Base-by-base conservation (phyloP, 495 filamentous ascomycete species). In the Aspergillus sclerotiicarbonarius region DNA sequence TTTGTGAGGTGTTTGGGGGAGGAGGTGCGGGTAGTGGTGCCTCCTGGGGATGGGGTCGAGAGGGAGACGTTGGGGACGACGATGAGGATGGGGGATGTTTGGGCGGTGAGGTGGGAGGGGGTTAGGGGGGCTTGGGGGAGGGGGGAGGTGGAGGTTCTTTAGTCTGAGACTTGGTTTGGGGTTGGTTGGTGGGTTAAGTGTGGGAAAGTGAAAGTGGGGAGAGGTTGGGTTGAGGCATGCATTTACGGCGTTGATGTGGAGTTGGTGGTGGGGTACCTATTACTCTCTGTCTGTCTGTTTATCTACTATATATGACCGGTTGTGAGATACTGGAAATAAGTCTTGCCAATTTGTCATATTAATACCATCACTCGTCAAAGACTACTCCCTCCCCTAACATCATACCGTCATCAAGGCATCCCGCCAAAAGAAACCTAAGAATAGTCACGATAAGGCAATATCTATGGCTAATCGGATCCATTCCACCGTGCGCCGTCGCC, bases 91-190 rank as follows among this genome's bases (percentile, higher is more conserved):
- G 91, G 91, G 31, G 92, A 96, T 79, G 83, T 98, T 33, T 86
- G 89, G 61, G 90, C 96, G 66, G 81, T 93, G 20, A 77, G 94
- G 61, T 98, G 94, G 89, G 87, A 88, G 43, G 90, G 87, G 45
- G 85, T 96, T 4, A 90, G 80, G 64, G 76, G 77, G 47, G 78
- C 85, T 58, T 90, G 95, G 57, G 80, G 81, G 60, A 80, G 73
- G 33, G 91, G 91, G 31, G 84, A 89, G 61, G 84, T 91, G 32
- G 94, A 98, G 72, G 74, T 98, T 67, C 83, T 97, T 53, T 97
- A 71, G 83, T 64, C 54, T 47, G 56, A 43, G 10, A 20, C 15
- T 55, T 30, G 15, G 35, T 21, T 45, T 20, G 51, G 18, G 21
- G 39, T 39, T 20, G 10, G 15, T 41, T 12, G n/a, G n/a, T 53